phyloP scores from a whole-genome alignment of 176 grass and related monocot genomes.

The Oryza glumipatula region DNA sequence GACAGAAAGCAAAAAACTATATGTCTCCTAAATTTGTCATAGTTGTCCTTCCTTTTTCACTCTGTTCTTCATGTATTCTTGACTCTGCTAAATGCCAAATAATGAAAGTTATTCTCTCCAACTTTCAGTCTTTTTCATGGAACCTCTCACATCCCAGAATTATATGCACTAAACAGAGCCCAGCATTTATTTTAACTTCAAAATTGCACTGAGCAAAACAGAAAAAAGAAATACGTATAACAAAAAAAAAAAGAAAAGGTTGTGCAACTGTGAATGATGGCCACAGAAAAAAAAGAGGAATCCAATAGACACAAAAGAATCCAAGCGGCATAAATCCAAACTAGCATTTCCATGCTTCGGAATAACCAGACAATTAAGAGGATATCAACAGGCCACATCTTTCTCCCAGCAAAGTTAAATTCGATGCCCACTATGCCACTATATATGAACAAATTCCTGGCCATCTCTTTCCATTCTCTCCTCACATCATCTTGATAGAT shows the following conservation, averaged over 20 bases:
- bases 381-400: slow-evolving; percentile 26
- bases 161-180: no score
- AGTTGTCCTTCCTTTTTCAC: background rate
- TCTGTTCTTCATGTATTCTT: background rate
- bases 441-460: slow-evolving; percentile 19
- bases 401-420: background rate
- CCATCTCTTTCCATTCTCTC: background rate
- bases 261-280: background rate
- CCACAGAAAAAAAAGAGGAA: background rate
- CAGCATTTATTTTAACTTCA: background rate
- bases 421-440: background rate
- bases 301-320: background rate
- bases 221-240: background rate
- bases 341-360: background rate
- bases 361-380: background rate
- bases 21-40: background rate
- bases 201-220: background rate
- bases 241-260: background rate
- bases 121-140: background rate
- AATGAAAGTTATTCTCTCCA: background rate
- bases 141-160: background rate
- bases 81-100: background rate
- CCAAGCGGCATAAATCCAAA: background rate
- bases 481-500: background rate
- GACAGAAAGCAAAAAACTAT: background rate